Base-by-base conservation (phyloP, 805 yeast species). In the Ogataea siamensis region DNA sequence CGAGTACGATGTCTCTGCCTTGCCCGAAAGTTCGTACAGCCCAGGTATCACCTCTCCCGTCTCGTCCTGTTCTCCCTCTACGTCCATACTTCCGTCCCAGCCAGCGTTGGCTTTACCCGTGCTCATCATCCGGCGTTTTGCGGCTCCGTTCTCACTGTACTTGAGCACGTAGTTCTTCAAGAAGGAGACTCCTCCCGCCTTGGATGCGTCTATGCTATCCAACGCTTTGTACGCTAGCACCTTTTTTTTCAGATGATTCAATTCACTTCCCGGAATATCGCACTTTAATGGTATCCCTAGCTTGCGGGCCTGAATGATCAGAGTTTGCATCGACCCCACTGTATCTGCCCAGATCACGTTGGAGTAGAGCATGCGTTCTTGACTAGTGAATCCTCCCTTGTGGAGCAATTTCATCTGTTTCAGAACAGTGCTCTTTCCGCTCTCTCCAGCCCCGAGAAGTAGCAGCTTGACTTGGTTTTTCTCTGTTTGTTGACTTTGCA, bases 321-420 rank as follows among this genome's bases (percentile, higher is more conserved):
- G 64, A 16, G 73, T 71, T 55, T 83, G 80, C 93, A 89, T 87
- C 25, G 87, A 74, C 49, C 86, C 87, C 34, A 89, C 78, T 1
- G 93, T 77, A 62, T 91, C 97, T 10, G 84, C 84, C 96, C 97
- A 93, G 15, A 93, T 87, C 13, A 91, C 86, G 49, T 87, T 88
- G 2, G 84, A 61, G 59, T 88, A 93, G 57, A 85, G 89, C 29
- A 69, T 53, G 37, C 95, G 70, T 60, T 93, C 98, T 46, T 79
- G 83, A 34, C 74, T 74, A 1, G 84, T 69, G 64, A 91, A 93
- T 2, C 95, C 94, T 29, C 84, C 82, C 43, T 87, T 84, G 58
- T 93, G 97, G 28, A 88, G 61, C 12, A 93, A 68, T 50, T 84
- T 78, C 78, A 89, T 73, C 58, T 89, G 97, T 60, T 89, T 89